Base-by-base conservation (phyloP, 2,329 filamentous ascomycete species). In the Botrytis porri region DNA sequence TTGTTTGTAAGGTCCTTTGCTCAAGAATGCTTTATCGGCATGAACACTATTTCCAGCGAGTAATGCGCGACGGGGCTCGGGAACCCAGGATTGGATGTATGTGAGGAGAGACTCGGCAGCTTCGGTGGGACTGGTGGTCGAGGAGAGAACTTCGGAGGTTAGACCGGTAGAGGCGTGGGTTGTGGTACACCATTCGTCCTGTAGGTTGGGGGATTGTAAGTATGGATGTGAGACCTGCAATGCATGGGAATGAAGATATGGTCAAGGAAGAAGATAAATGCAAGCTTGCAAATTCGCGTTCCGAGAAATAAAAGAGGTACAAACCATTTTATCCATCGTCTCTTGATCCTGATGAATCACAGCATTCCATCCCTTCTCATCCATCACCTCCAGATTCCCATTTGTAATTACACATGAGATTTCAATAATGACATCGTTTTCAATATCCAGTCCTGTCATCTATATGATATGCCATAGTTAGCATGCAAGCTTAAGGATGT, bases 1-100 rank as follows among this genome's bases (percentile, higher is more conserved):
- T 74, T 86, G 84, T 57, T 86, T 88, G 82, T 95, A 99, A 0
- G 95, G 94, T 73, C 86, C 86, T 75, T 88, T 88, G 8, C 89
- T 86, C 74, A 99, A 85, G 80, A 99, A 99, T 2, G 89, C 89
- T 78, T 90, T 89, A 82, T 99, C 96, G 5, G 92, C 93, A 81
- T 99, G 95, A 39, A 99, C 93, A 73, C 92, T 96, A 83, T 97
- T 99, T 3, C 96, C 96, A 0, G 96, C 95, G 59, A 99, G 85
- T 73, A 98, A 82, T 0, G 89, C 95, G 48, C 83, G 88, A 65
- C 89, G 86, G 14, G 86, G 84, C 74, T 90, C 84, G 0, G 94
- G 93, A 9, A 96, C 87, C 79, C 90, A 86, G 75, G 85, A 86
- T 78, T 90, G 87, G 78, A 99, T 91, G 82, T 98, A 98, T 35